Evolutionary conservation across 2,329 filamentous ascomycete genomes (phyloP).

Genomic region (Aspergillus quadrilineatus): DNA sequence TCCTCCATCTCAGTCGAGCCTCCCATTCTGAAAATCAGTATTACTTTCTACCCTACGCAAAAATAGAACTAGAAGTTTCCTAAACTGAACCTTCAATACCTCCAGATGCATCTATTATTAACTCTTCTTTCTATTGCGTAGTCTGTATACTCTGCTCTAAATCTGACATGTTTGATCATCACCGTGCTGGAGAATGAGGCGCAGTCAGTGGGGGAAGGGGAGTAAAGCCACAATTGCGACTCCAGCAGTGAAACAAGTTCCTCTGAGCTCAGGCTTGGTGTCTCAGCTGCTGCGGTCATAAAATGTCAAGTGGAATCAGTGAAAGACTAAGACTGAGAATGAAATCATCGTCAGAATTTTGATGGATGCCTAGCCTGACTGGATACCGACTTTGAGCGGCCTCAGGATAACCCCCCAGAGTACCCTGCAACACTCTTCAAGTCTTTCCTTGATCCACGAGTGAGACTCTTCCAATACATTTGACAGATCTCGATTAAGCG

Average conservation of each 20-base stretch:
- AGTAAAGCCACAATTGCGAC: slow-evolving; percentile 16
- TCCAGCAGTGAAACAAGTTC: slow-evolving; percentile 4
- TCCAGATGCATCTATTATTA: not conserved
- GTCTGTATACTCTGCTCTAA: not conserved
- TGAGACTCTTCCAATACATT: not conserved
- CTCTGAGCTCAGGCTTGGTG: slow-evolving; percentile 1
- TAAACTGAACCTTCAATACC: not conserved
- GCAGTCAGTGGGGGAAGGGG: slow-evolving; percentile 15
- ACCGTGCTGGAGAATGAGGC: slow-evolving; percentile 1
- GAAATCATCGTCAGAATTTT: slow-evolving; percentile 13
- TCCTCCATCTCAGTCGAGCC: not conserved
- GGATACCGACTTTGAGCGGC: slow-evolving; percentile 1
- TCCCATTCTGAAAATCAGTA: not conserved
- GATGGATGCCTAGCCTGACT: slow-evolving; percentile 21
- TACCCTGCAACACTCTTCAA: not conserved
- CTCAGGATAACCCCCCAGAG: not conserved
- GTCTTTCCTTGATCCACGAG: not conserved
- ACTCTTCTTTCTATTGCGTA: not conserved
- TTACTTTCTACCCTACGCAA: too few relatives aligned
- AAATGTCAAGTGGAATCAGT: not conserved
- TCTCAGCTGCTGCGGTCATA: slow-evolving; percentile 1
- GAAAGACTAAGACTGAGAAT: not conserved
- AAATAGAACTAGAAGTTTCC: not conserved
- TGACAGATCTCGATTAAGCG: slow-evolving; percentile 1
- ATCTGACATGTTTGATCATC: not conserved